Evolutionary conservation across 2,329 filamentous ascomycete genomes (phyloP), one percentile per base, ranked within the genome.

Genomic region (Sclerotinia spermophila): DNA sequence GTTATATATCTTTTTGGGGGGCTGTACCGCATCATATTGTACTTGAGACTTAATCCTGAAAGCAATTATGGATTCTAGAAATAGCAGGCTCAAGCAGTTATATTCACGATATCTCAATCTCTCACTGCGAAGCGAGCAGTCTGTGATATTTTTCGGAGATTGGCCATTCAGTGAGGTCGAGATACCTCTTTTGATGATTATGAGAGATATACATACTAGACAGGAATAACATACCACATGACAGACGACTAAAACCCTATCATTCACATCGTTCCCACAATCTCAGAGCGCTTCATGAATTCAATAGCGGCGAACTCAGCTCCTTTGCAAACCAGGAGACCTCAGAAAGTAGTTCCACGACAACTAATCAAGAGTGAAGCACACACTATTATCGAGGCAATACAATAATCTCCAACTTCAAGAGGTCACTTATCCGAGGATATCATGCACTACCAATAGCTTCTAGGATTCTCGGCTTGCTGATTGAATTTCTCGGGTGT

Each of bases 281-380:
- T n/a, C 13, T n/a, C 24, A 51, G 48, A 51, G 11, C 24, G 48
- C 48, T 51, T 51, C 24, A 51, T 1, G 27, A 51, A 1, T 27
- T 51, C 24, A 1, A 7, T 0, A 51, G 48, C 17, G 5, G 5
- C 24, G 48, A 2, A n/a, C n/a, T n/a, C n/a, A 15, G 11, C 3
- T 51, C 17, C 0, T 51, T 2, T 6, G 3, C 2, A 11, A 15
- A 51, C 0, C n/a, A 0, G 11, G 1, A n/a, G 24, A 11, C n/a
- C 45, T 51, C 3, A 4, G 1, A 5, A 1, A 2, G 5, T 24
- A 15, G 0, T 51, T 51, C n/a, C 24, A 27, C 24, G 5, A 27
- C 13, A 15, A 6, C 3, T 5, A 51, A 51, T 51, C 48, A 27
- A 7, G 27, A 11, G 48, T 24, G 48, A 4, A 51, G 27, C 15